Conservation (phyloP, 176 grass and related monocot genomes). For the Phyllostachys edulis region DNA sequence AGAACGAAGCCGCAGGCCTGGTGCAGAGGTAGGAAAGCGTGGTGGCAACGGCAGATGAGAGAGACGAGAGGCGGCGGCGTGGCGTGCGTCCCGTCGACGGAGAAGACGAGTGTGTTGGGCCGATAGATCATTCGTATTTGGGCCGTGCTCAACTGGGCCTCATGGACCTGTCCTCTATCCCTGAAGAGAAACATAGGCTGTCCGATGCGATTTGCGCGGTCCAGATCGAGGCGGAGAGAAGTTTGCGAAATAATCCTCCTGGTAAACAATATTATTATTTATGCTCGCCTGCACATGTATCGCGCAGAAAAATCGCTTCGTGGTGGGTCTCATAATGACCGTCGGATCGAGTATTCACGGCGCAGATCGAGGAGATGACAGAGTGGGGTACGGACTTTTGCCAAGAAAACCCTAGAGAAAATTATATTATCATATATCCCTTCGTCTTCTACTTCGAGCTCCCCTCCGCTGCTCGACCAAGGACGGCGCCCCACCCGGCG, state of each 20-base stretch:
- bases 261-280: no score
- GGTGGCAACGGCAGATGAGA: background rate
- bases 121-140: background rate
- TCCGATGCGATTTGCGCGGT: background rate
- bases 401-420: background rate
- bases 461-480: background rate
- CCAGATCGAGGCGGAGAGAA: background rate
- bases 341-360: background rate
- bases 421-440: background rate
- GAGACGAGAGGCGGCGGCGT: background rate
- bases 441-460: background rate
- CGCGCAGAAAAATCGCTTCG: no score
- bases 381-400: background rate
- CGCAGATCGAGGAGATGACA: background rate
- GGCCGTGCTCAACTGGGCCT: background rate
- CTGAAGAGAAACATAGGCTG: background rate
- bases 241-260: no score
- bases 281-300: no score
- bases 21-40: background rate
- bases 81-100: background rate
- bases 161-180: no score
- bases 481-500: background rate
- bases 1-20: background rate
- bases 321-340: background rate
- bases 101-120: background rate